These are phyloP conservation scores for Fusarium incarnatum DNA, from an alignment of 2,329 filamentous ascomycete genomes.

Conservation along the genomic window DNA sequence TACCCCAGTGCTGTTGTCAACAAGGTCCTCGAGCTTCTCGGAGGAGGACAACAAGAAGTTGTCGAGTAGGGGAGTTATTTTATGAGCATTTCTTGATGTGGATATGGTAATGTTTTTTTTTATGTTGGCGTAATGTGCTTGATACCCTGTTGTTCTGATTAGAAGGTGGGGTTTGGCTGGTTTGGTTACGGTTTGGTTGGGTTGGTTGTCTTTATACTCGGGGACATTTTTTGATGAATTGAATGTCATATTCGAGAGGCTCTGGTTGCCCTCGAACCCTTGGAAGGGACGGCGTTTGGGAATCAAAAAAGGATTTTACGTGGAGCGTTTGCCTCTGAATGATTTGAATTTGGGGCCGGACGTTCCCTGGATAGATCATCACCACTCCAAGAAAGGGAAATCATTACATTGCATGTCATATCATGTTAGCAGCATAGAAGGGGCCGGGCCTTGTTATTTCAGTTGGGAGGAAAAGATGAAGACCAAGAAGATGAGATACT, in stretches of 20 bases:
- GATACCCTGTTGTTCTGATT: conserved; percentile 49
- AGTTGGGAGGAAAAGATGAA: conserved; percentile 18
- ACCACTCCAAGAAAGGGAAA: conserved; percentile 58
- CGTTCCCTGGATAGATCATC: conserved; percentile 59
- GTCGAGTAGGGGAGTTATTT: conserved; percentile 37
- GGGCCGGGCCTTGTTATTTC: conserved; percentile 18
- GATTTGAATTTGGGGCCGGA: conserved; percentile 41
- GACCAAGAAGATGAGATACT: conserved; percentile 27
- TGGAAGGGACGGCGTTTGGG: conserved; percentile 47
- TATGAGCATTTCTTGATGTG: conserved; percentile 12
- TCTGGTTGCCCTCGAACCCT: conserved; percentile 32
- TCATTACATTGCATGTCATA: conserved; percentile 37
- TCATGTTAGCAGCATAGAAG: conserved; percentile 46
- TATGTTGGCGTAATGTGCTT: conserved; percentile 45
- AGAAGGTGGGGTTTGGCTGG: conserved; percentile 16
- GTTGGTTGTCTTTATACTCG: conserved; percentile 37
- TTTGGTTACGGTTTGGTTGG: not conserved
- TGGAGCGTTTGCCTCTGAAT: conserved; percentile 43
- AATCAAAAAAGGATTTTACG: conserved; percentile 42
- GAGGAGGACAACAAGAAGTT: conserved; percentile 62
- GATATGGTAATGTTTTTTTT: conserved; percentile 45
- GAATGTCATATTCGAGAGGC: conserved; percentile 35
- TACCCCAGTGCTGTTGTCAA: conserved; percentile 92
- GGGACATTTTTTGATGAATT: conserved; percentile 36
- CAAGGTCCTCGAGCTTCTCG: conserved; percentile 92